Evolutionary conservation across 2,329 filamentous ascomycete species (phyloP).

Genomic region (Zalaria sp.): DNA sequence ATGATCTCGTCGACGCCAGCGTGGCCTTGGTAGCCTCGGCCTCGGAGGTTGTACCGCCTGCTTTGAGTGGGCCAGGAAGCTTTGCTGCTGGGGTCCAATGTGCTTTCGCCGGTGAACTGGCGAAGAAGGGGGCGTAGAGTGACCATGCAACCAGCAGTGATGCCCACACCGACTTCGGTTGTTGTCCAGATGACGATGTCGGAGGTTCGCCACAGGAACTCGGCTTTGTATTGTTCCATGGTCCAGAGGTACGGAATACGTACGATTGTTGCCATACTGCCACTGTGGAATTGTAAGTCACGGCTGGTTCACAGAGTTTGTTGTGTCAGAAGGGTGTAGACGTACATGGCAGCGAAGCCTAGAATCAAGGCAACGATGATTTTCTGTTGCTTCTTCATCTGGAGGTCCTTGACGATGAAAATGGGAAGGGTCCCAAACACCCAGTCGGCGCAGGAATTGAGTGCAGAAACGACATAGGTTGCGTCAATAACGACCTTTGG

Average conservation of each 20-base stretch:
- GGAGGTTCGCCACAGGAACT: slow-evolving; percentile 29
- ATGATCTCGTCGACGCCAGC: background rate
- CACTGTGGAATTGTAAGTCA: slow-evolving; percentile 13
- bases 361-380: slow-evolving; percentile 23
- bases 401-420: slow-evolving; percentile 26
- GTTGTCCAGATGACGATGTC: slow-evolving; percentile 22
- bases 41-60: background rate
- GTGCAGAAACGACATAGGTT: slow-evolving; percentile 15
- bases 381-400: slow-evolving; percentile 24
- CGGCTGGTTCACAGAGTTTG: slow-evolving; percentile 6
- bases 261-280: slow-evolving; percentile 36
- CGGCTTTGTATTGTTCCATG: slow-evolving; percentile 23
- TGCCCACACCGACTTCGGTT: slow-evolving; percentile 18
- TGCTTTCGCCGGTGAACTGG: background rate
- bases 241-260: slow-evolving; percentile 29
- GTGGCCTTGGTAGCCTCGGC: background rate
- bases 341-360: slow-evolving; percentile 21
- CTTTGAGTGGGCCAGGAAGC: background rate
- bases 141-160: slow-evolving; percentile 31
- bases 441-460: slow-evolving; percentile 28
- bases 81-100: background rate
- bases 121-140: slow-evolving; percentile 30
- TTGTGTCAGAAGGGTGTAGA: slow-evolving; percentile 27
- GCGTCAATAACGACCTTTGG: slow-evolving; percentile 33
- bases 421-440: slow-evolving; percentile 26